A percentile compares a stretch with the other conserved stretches of the same genome.
These are phyloP conservation scores for Mariannaea elegans DNA, from an alignment of 2,329 filamentous ascomycete genomes.

Conservation along the genomic window DNA sequence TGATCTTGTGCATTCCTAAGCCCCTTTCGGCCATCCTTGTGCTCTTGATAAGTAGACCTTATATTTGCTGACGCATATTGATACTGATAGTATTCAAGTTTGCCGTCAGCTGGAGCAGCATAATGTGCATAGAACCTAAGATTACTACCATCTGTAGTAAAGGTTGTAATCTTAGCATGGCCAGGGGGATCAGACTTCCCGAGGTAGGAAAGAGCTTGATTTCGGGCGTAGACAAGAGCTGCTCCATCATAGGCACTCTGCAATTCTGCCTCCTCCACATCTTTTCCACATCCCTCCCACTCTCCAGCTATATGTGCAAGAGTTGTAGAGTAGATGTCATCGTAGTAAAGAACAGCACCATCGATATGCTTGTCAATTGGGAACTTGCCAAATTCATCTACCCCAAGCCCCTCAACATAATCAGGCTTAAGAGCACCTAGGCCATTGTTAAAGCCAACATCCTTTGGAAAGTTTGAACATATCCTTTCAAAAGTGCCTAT, in stretches of 20 bases:
- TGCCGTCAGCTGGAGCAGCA: conserved; percentile 22
- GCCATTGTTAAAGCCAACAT: conserved; percentile 40
- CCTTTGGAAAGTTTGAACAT: conserved; percentile 33
- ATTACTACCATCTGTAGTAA: conserved; percentile 38
- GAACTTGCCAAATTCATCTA: conserved; percentile 12
- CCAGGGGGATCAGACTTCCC: conserved; percentile 26
- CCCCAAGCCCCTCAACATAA: conserved; percentile 37
- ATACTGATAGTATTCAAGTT: conserved; percentile 36
- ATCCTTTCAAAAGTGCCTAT: conserved; percentile 2
- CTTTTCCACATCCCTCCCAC: conserved; percentile 24
- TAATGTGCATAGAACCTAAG: conserved; percentile 42
- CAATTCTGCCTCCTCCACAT: conserved; percentile 26
- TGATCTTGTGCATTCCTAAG: conserved; percentile 38
- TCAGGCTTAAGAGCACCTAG: conserved; percentile 41
- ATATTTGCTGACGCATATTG: neutral
- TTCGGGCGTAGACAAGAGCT: conserved; percentile 40
- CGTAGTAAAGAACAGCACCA: conserved; percentile 32
- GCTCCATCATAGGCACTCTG: conserved; percentile 39
- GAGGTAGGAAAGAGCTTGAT: conserved; percentile 34
- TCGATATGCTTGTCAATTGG: conserved; percentile 18
- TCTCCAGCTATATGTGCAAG: conserved; percentile 43
- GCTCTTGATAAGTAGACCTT: no score
- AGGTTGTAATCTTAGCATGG: conserved; percentile 37
- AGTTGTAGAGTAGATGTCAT: conserved; percentile 30
- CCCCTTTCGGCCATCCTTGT: neutral